Conservation (phyloP, 1,139 yeast genomes). For the Hansenula sp. region DNA sequence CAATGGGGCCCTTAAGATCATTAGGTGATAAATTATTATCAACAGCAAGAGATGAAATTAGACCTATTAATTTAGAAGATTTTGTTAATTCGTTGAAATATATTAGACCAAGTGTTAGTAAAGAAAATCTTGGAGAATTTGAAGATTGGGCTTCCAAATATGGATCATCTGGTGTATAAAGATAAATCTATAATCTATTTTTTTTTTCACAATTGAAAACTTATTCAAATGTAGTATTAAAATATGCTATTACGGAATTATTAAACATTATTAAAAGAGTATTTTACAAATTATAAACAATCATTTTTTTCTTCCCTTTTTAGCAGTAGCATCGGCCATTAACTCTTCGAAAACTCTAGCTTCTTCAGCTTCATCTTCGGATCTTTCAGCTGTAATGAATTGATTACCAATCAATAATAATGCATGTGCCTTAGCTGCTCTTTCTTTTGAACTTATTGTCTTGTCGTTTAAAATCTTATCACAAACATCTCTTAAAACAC, state of each 20-base stretch:
- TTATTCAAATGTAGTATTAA: too few species aligned
- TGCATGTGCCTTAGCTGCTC: conserved; percentile 58
- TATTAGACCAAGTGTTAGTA: conserved; percentile 88
- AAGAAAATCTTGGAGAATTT: conserved; percentile 72
- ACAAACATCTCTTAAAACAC: conserved; percentile 64
- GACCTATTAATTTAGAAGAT: conserved; percentile 76
- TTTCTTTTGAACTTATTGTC: conserved; percentile 42
- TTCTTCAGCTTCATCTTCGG: conserved; percentile 70
- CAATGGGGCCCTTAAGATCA: conserved; percentile 94
- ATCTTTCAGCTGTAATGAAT: conserved; percentile 52
- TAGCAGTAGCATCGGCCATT: conserved; percentile 63
- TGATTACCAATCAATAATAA: conserved; percentile 53
- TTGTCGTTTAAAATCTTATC: conserved; percentile 57
- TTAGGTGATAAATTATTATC: conserved; percentile 83
- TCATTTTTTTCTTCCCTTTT: conserved; percentile 33
- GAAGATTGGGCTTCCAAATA: conserved; percentile 90
- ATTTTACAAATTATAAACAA: too few species aligned
- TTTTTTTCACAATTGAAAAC: too few species aligned
- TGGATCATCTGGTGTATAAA: conserved; percentile 86
- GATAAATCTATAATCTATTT: not conserved
- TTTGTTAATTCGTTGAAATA: conserved; percentile 74
- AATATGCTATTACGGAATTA: too few species aligned
- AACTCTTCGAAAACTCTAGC: conserved; percentile 73
- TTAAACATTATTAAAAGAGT: too few species aligned
- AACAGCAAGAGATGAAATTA: conserved; percentile 81